These are phyloP conservation scores for Neocatenulostroma microsporum DNA, from an alignment of 2,329 filamentous ascomycete species.

Conservation along the genomic window DNA sequence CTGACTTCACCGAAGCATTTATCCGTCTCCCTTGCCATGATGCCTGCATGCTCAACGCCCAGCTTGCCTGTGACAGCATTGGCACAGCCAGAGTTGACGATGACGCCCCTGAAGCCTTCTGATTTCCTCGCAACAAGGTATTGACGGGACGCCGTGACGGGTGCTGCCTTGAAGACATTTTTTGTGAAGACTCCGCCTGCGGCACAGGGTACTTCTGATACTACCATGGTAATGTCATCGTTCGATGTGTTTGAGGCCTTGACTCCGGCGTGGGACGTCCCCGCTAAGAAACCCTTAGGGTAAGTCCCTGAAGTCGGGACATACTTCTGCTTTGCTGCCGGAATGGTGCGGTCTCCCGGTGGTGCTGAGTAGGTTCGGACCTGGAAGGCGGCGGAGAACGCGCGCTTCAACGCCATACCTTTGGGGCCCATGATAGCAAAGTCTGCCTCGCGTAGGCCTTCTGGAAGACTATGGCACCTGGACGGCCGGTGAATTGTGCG, in stretches of 20 bases:
- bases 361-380: conserved; percentile 53
- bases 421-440: conserved; percentile 15
- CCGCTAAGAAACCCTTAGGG: conserved; percentile 79
- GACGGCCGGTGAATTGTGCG: too few species aligned
- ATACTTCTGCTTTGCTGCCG: conserved; percentile 80
- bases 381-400: conserved; percentile 28
- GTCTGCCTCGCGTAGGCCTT: too few species aligned
- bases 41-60: conserved; percentile 76
- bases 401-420: conserved; percentile 15
- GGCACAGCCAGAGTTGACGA: conserved; percentile 93
- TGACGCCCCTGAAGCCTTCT: conserved; percentile 65
- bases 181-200: conserved; percentile 93
- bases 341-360: conserved; percentile 53
- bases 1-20: conserved; percentile 46
- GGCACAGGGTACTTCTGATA: conserved; percentile 76
- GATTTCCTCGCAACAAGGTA: conserved; percentile 54
- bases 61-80: conserved; percentile 93
- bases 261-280: conserved; percentile 83
- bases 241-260: conserved; percentile 88
- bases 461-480: too few species aligned
- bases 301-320: conserved; percentile 79
- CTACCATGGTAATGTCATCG: conserved; percentile 82
- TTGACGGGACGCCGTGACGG: conserved; percentile 74
- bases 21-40: conserved; percentile 76
- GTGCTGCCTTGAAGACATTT: conserved; percentile 96